phyloP scores from a whole-genome alignment of 1,139 yeast genomes.

The Yamadazyma oceani region DNA sequence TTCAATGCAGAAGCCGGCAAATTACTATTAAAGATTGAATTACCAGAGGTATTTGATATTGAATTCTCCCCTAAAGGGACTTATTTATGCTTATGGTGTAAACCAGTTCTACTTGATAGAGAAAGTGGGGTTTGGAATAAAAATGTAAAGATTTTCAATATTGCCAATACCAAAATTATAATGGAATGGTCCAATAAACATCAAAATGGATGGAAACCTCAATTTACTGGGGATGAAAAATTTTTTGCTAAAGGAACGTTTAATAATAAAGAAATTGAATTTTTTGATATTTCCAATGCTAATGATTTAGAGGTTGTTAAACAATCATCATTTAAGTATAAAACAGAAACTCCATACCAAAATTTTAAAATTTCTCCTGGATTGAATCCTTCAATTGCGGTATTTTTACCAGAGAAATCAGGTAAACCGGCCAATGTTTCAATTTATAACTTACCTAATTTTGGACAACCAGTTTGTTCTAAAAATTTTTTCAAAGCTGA shows the following conservation, averaged over 20 bases:
- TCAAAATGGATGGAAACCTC: constrained; percentile 91
- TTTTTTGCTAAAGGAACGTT: constrained; percentile 62
- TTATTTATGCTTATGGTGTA: constrained; percentile 86
- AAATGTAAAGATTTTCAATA: constrained; percentile 75
- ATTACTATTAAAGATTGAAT: constrained; percentile 43
- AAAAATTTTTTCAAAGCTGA: constrained; percentile 96
- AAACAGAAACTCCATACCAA: constrained; percentile 57
- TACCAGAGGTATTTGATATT: constrained; percentile 72
- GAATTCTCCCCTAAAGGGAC: constrained; percentile 89
- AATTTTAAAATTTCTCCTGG: constrained; percentile 77
- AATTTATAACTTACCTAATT: constrained; percentile 75
- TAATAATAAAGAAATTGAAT: constrained; percentile 64
- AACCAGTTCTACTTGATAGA: constrained; percentile 61
- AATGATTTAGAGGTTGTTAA: constrained; percentile 36
- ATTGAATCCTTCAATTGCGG: constrained; percentile 85
- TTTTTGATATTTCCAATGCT: constrained; percentile 58
- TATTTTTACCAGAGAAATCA: constrained; percentile 80
- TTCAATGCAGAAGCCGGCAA: constrained; percentile 37
- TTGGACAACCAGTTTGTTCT: constrained; percentile 77
- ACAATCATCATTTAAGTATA: constrained; percentile 59
- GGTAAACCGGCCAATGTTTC: constrained; percentile 88
- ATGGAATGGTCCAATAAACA: constrained; percentile 76
- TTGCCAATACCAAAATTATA: constrained; percentile 47
- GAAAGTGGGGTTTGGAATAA: constrained; percentile 71
- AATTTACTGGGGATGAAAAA: constrained; percentile 78